Evolutionary conservation across 257 asterid genomes (phyloP).

Genomic region (Solanum pimpinellifolium): DNA sequence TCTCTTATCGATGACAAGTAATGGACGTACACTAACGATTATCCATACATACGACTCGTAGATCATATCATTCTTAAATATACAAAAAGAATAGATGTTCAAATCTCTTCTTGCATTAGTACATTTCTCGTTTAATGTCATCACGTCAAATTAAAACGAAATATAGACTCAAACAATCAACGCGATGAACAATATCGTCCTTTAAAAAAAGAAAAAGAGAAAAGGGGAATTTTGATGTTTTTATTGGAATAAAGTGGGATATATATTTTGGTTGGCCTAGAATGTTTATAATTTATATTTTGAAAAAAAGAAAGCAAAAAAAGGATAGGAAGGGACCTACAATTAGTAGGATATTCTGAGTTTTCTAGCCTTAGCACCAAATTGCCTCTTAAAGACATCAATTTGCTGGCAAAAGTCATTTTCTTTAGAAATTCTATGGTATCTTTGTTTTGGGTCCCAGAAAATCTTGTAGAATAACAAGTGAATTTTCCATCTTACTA

Average conservation of each 20-base stretch:
- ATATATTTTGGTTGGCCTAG: neutral
- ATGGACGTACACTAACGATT: too few relatives aligned
- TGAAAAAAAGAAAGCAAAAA: neutral
- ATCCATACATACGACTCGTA: too few relatives aligned
- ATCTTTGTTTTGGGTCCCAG: slow-evolving; percentile 2
- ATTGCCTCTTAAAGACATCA: neutral
- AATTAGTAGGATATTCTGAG: neutral
- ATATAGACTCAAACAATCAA: neutral
- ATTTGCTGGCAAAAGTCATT: slow-evolving; percentile 4
- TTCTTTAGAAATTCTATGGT: neutral
- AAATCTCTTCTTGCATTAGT: neutral
- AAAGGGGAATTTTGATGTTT: neutral
- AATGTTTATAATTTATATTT: neutral
- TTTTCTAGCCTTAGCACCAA: neutral
- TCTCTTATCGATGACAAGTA: too few relatives aligned
- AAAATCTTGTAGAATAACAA: neutral
- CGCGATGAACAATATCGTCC: neutral
- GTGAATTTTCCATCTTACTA: neutral
- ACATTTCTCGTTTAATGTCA: neutral
- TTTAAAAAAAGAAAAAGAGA: neutral
- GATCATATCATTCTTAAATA: neutral
- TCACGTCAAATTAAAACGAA: neutral
- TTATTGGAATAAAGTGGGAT: neutral
- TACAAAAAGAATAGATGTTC: neutral
- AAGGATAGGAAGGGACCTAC: neutral